phyloP scores from a whole-genome alignment of 768 basidiomycete species.

The Amanita jacksonii region DNA sequence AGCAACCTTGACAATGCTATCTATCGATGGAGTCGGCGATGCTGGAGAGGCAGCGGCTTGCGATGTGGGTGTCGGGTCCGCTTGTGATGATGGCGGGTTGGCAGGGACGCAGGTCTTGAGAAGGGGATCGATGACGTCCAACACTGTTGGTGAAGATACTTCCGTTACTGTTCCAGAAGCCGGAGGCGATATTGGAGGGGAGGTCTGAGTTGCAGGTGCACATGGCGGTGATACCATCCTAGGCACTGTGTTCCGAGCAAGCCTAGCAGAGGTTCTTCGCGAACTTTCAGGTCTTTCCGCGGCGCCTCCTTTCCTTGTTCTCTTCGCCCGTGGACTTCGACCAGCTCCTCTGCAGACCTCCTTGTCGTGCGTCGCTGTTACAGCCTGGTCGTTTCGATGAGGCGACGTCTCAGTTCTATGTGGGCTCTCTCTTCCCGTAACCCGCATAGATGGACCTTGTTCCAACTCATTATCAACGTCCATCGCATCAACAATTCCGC shows the following conservation, averaged over 20 bases:
- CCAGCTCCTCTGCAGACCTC: neutral
- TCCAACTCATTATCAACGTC: neutral
- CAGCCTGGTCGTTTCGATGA: neutral
- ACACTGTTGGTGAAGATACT: neutral
- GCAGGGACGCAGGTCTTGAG: neutral
- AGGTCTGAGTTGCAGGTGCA: constrained; percentile 7
- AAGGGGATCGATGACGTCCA: constrained; percentile 4
- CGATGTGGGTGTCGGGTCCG: neutral
- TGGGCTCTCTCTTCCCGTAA: neutral
- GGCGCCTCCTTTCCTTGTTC: neutral
- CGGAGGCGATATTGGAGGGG: neutral
- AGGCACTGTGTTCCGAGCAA: constrained; percentile 1
- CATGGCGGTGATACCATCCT: neutral
- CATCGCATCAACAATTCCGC: neutral
- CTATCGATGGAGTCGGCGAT: constrained; percentile 19
- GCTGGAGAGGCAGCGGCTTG: neutral
- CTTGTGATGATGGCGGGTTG: neutral
- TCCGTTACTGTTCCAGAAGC: neutral
- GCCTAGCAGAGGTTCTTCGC: constrained; percentile 5
- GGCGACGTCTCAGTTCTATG: neutral
- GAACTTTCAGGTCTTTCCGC: neutral
- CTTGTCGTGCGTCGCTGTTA: neutral
- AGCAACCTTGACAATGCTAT: constrained; percentile 27
- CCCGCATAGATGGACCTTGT: neutral
- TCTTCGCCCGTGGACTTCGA: neutral